Base-by-base conservation (phyloP, 495 filamentous ascomycete species). In the Hypomontagnella monticulosa region DNA sequence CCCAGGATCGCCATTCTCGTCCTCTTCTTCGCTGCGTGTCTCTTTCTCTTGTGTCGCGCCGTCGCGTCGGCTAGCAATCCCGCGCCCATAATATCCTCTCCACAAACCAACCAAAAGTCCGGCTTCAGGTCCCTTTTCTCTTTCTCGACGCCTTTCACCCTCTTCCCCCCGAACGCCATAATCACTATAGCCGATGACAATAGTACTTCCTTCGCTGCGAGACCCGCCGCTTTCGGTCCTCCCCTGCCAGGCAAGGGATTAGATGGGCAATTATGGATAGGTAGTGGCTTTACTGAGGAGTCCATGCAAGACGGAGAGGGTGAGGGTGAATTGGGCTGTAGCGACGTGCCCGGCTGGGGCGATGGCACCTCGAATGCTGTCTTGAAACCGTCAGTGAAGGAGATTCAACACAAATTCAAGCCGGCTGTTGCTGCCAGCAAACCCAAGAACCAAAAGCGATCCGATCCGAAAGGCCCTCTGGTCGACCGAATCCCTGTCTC, bases 131-230 rank as follows among this genome's bases (percentile, higher is more conserved):
- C 73, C 23, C 69, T 82, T 62, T 81, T 84, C 66, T 81, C 80
- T 36, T 83, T 84, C 67, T 73, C 74, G 46, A 64, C 80, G 6
- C 82, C 83, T 4, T 84, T 85, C 40, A 91, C 92, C 6, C 86
- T 99, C 6, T 99, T 99, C 73, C 93, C 96, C 10, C 92, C 93
- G 3, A 96, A 91, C 58, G 96, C 95, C 27, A 89, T 96, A 60
- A 97, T 99, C 73, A 96, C 91, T 67, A 88, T 99, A 40, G 96
- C 92, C 61, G 93, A 99, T 77, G 95, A 99, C 75, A 98, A 98
- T 73, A 96, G 92, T 38, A 99, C 95, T 4, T 96, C 94, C 66
- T 99, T 99, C 78, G 79, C 96, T 15, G 93, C 95, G 43, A 84
- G 95, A 36, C 96, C 95, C 57, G 95, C 95, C 38, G 93, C 92